These are phyloP conservation scores for Diplocarpon rosae DNA, from an alignment of 2,329 filamentous ascomycete genomes.

Conservation along the genomic window DNA sequence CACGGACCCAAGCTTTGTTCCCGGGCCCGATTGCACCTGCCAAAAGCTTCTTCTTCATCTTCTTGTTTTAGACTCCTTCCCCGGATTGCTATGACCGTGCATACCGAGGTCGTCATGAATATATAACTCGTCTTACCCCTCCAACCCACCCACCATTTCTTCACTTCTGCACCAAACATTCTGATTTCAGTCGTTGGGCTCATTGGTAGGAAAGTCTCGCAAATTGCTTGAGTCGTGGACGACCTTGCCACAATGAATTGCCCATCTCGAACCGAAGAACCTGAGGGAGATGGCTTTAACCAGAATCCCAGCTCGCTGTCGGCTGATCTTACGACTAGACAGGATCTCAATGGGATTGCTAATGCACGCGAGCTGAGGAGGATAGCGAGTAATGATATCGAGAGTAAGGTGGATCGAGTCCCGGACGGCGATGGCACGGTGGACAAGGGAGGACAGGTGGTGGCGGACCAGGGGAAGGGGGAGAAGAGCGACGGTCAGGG, in stretches of 20 bases:
- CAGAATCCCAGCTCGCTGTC: conserved; percentile 48
- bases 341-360: conserved; percentile 49
- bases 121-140: no score
- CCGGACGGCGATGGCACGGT: conserved; percentile 8
- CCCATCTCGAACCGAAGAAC: conserved; percentile 49
- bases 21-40: no score
- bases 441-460: conserved; percentile 4
- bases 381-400: conserved; percentile 28
- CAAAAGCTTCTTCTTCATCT: no score
- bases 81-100: no score
- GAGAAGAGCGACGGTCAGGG: conserved; percentile 8
- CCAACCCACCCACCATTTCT: no score
- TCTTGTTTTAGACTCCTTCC: no score
- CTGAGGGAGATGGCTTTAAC: conserved; percentile 44
- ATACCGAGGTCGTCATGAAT: no score
- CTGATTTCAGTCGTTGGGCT: no score
- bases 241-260: conserved; percentile 44
- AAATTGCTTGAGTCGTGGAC: no score
- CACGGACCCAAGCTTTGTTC: no score
- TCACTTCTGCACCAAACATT: no score
- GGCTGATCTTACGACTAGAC: conserved; percentile 49
- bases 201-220: no score
- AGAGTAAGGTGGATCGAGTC: conserved; percentile 17
- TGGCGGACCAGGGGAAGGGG: conserved; percentile 4
- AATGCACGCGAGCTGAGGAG: conserved; percentile 43